Base-by-base conservation (phyloP, 768 basidiomycete genomes). In the Hortiboletus campestris region DNA sequence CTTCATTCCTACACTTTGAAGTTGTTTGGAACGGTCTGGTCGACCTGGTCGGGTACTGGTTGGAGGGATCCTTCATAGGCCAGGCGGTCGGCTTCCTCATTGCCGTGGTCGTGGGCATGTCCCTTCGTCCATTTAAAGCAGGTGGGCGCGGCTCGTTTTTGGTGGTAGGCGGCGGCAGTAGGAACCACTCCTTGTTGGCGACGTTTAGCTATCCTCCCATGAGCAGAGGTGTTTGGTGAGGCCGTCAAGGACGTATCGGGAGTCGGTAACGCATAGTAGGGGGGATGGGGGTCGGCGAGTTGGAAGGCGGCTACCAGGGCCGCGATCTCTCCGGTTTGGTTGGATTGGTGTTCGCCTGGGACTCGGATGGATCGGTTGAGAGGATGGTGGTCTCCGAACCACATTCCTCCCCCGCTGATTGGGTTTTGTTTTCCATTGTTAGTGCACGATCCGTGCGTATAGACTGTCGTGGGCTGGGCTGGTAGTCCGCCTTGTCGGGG, bases 401-500 rank as follows among this genome's bases (percentile, higher is more conserved):
- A 67, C 0, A 63, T 20, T 0, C 63, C 63, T 0, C 57, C 49
- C 0, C 71, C 71, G 0, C 65, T 63, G 8, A 0, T 13, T 0
- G 69, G 66, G 17, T 69, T 32, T 0, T 8, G 20, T 12, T 55
- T 59, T 0, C 67, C 62, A n/a, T 71, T 71, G 0, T 65, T 55
- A 1, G 49, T 4, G 53, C 69, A 68, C 0, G 67, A 63, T 0
- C 67, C 59, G n/a, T 68, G 63, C 0, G 70, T 74, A 25, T 68
- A 72, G 25, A 25, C 25, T 25, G 12, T 34, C 13, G 32, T 13
- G 32, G n/a, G n/a, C n/a, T n/a, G n/a, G n/a, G n/a, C n/a, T n/a
- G n/a, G n/a, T n/a, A n/a, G n/a, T n/a, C n/a, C n/a, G n/a, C n/a
- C n/a, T n/a, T n/a, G n/a, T n/a, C n/a, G n/a, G n/a, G n/a, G n/a